Conservation (phyloP, 208 protist genomes). For the Trypanosoma vivax region DNA sequence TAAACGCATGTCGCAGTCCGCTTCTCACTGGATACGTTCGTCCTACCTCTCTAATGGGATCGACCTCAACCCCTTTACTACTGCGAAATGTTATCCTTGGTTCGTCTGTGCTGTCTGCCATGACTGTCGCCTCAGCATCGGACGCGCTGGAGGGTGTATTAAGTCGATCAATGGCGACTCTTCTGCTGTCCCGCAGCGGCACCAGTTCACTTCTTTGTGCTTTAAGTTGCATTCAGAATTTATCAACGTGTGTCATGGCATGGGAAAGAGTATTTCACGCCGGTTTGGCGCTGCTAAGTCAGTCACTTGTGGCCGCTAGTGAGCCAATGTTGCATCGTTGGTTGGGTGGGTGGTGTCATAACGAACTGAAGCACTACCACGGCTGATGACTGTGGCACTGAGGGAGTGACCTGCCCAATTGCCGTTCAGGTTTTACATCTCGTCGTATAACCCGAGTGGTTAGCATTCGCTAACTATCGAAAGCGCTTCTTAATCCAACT, state of each 20-base stretch:
- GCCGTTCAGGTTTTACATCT: too few relatives aligned
- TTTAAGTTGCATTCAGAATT: conserved; percentile 73
- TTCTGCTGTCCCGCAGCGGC: conserved; percentile 42
- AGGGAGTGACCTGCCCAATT: too few relatives aligned
- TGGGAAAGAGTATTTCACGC: conserved; percentile 79
- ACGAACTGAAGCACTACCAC: too few relatives aligned
- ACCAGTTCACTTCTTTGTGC: conserved; percentile 26
- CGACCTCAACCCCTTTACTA: conserved; percentile 32
- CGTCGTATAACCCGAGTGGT: too few relatives aligned
- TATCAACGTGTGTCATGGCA: conserved; percentile 80
- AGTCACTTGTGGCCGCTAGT: too few relatives aligned
- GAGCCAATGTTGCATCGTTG: too few relatives aligned
- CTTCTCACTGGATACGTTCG: conserved; percentile 75
- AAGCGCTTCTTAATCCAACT: too few relatives aligned
- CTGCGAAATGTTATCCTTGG: conserved; percentile 24
- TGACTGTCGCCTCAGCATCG: conserved; percentile 8
- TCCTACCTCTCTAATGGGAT: conserved; percentile 42
- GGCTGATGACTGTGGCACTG: too few relatives aligned
- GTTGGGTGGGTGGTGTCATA: too few relatives aligned
- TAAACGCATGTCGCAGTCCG: conserved; percentile 74
- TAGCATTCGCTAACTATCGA: too few relatives aligned
- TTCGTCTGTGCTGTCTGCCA: conserved; percentile 11
- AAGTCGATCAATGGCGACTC: conserved; percentile 38
- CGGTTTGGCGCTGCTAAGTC: too few relatives aligned
- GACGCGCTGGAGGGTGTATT: conserved; percentile 14